phyloP scores from a whole-genome alignment of 345 rosid species.

The Aquilaria yunnanensis region DNA sequence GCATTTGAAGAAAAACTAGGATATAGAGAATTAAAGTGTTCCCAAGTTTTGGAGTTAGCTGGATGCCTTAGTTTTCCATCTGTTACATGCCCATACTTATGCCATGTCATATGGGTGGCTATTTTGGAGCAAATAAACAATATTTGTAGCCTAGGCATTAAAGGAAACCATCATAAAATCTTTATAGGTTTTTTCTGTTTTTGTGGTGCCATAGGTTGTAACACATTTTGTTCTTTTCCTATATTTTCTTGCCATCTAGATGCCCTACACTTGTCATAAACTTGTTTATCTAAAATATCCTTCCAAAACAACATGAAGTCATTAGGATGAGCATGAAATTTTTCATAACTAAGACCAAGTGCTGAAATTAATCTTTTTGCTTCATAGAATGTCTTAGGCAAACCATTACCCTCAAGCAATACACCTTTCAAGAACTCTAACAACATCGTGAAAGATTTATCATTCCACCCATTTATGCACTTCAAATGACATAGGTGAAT shows the following conservation, averaged over 20 bases:
- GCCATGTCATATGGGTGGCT: background rate
- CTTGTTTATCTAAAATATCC: too few relatives aligned
- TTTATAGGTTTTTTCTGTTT: background rate
- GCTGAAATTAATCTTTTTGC: background rate
- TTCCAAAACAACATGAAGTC: background rate
- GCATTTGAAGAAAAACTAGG: background rate
- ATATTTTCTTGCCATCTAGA: too few relatives aligned
- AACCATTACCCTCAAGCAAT: background rate
- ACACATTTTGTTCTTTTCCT: too few relatives aligned
- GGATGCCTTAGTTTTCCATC: slow-evolving; percentile 4
- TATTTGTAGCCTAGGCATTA: slow-evolving; percentile 9
- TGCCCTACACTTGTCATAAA: background rate
- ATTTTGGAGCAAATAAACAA: slow-evolving; percentile 7
- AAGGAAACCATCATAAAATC: background rate
- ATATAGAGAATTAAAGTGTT: background rate
- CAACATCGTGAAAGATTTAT: slow-evolving; percentile 1
- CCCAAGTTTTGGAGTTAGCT: background rate
- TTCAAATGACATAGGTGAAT: slow-evolving; percentile 5
- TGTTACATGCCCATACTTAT: background rate
- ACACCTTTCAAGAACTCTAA: background rate
- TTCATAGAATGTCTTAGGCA: slow-evolving; percentile 2
- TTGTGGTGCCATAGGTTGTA: background rate
- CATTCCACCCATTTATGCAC: background rate
- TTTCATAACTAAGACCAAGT: slow-evolving; percentile 7
- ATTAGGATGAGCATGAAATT: slow-evolving; percentile 9